A percentile compares a stretch with the other conserved stretches of the same genome.
Evolutionary conservation across 2,329 filamentous ascomycete species (phyloP).

Genomic region (Clarireedia monteithiana): DNA sequence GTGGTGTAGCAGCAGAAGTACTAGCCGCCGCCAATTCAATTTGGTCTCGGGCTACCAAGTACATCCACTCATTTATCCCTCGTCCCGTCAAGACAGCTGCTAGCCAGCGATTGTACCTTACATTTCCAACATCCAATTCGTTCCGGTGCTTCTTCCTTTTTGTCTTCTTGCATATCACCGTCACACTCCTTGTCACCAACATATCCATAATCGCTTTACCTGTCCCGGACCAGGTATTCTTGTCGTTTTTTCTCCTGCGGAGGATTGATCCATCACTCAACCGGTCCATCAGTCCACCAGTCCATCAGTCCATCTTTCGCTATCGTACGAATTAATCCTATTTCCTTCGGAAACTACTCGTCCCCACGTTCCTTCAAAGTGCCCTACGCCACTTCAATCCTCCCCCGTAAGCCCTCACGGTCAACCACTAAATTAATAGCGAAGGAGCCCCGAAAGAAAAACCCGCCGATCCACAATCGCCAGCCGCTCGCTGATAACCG

Average conservation of each 20-base stretch:
- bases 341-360: neutral
- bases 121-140: slow-evolving; percentile 1
- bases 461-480: neutral
- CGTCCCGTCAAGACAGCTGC: slow-evolving; percentile 1
- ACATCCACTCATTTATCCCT: neutral
- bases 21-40: too few species aligned
- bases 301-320: neutral
- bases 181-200: slow-evolving; percentile 6
- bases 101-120: slow-evolving; percentile 10
- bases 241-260: too few species aligned
- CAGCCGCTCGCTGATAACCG: neutral
- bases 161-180: slow-evolving; percentile 1
- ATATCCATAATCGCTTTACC: neutral
- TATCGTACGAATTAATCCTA: neutral
- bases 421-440: slow-evolving; percentile 8
- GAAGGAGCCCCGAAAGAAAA: neutral
- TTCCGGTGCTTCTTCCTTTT: neutral
- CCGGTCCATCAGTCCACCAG: neutral
- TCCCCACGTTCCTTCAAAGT: slow-evolving; percentile 2
- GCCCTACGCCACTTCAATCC: neutral
- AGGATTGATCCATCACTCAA: neutral
- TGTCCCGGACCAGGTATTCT: too few species aligned
- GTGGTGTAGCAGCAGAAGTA: too few species aligned
- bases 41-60: neutral
- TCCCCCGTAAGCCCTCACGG: neutral